These are phyloP conservation scores for Citrullus colocynthis DNA, from an alignment of 306 rosid genomes.

Conservation along the genomic window DNA sequence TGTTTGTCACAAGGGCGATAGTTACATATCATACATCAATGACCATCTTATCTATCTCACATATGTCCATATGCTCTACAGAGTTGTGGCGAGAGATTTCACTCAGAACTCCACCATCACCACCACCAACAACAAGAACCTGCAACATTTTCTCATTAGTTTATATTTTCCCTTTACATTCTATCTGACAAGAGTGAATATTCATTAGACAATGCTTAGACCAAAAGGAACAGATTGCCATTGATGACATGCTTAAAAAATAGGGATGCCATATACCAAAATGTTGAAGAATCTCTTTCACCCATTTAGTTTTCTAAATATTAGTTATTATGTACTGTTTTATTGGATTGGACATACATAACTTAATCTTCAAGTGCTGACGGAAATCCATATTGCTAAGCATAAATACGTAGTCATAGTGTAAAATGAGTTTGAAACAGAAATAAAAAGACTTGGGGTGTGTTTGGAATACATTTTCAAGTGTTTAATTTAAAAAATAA, in stretches of 20 bases:
- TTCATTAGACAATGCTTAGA: background rate
- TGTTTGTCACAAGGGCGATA: background rate
- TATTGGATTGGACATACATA: background rate
- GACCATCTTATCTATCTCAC: conserved; percentile 97
- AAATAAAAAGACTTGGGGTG: background rate
- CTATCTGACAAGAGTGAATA: background rate
- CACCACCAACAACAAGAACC: conserved; percentile 97
- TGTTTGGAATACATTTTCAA: too few species aligned
- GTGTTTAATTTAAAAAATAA: too few species aligned
- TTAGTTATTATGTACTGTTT: background rate
- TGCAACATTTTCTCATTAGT: conserved; percentile 13
- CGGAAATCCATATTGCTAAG: background rate
- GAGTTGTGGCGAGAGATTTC: conserved; percentile 76
- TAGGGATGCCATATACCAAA: background rate
- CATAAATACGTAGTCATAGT: background rate
- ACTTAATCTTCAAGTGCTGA: background rate
- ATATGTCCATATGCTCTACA: conserved; percentile 76
- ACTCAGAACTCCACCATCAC: conserved; percentile 92
- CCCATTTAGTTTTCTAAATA: background rate
- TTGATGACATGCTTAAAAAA: background rate
- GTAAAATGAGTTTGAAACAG: background rate
- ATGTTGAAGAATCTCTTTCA: background rate
- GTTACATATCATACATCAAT: conserved; percentile 58
- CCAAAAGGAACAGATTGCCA: background rate
- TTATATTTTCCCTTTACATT: background rate